Percentiles rank a stretch among this genome's conserved stretches.
Conservation (phyloP, 1,284 basidiomycete species). For the Baeospora myosura region DNA sequence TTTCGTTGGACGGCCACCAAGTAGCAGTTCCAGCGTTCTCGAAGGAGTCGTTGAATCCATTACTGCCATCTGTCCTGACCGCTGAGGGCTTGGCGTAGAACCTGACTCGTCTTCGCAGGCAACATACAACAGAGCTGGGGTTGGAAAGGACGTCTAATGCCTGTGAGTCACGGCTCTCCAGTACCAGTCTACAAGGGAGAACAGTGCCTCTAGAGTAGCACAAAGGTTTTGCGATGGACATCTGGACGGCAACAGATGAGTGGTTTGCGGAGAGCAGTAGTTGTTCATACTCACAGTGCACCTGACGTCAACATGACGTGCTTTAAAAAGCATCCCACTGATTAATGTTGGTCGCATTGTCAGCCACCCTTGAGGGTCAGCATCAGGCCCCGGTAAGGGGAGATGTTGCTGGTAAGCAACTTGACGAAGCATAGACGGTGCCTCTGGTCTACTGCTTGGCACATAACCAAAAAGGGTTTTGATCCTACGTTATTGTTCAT, state of each 20-base stretch:
- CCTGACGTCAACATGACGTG: slow-evolving; percentile 22
- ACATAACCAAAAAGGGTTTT: slow-evolving; percentile 27
- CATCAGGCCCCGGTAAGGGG: slow-evolving; percentile 25
- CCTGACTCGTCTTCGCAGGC: slow-evolving; percentile 24
- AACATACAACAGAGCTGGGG: slow-evolving; percentile 24
- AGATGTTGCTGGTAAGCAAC: slow-evolving; percentile 26
- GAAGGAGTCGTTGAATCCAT: slow-evolving; percentile 13
- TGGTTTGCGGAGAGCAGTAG: background rate
- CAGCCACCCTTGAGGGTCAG: slow-evolving; percentile 32
- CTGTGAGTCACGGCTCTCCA: slow-evolving; percentile 24
- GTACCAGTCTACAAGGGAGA: slow-evolving; percentile 25
- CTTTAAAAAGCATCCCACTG: slow-evolving; percentile 26
- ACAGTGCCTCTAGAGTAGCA: slow-evolving; percentile 28
- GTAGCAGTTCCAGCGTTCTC: slow-evolving; percentile 25
- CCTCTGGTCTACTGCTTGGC: slow-evolving; percentile 25
- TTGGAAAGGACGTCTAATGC: slow-evolving; percentile 27
- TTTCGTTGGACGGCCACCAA: slow-evolving; percentile 26
- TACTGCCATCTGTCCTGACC: slow-evolving; percentile 19
- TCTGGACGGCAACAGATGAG: slow-evolving; percentile 15
- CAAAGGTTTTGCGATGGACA: slow-evolving; percentile 30
- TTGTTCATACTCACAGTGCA: slow-evolving; percentile 23
- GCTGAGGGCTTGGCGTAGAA: slow-evolving; percentile 13
- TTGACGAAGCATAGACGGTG: slow-evolving; percentile 27
- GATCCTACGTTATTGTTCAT: slow-evolving; percentile 16
- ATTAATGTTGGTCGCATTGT: slow-evolving; percentile 21